Evolutionary conservation across 2,329 filamentous ascomycete genomes (phyloP), one percentile per base, ranked within the genome.

Genomic region (Sclerotinia sclerotiorum): DNA sequence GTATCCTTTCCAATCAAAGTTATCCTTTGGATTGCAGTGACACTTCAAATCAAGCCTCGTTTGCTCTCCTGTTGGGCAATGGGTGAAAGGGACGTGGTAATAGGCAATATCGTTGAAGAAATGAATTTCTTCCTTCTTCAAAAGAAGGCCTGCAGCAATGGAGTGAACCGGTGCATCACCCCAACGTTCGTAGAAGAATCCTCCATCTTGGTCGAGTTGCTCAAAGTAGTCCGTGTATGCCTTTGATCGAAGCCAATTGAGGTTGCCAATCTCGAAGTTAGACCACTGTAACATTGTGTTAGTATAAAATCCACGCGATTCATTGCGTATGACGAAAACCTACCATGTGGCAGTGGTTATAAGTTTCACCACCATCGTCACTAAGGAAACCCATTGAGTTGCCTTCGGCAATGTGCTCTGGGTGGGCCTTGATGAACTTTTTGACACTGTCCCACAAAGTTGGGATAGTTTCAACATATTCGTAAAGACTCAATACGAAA

Each of bases 21-120:
- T 99, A 70, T 98, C 92, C 77, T 90, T 89, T 10, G 95, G 94
- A 77, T 99, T 93, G 82, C 95, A 99, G 80, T 94, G 90, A 80
- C 95, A 99, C 79, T 92, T 94, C 73, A 94, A 87, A 73, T 97
- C 90, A 67, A 94, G 80, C 72, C 94, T 88, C 66, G 86, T 88
- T 81, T 97, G 86, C 81, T 98, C 93, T 67, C 90, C 91, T 0
- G 93, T 97, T 2, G 95, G 95, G 80, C 95, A 99, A 81, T 99
- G 95, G 5, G 94, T 98, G 79, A 99, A 99, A 29, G 95, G 95
- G 32, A 97, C 91, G 79, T 99, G 95, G 81, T 93, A 97, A 81
- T 99, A 99, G 69, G 92, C 94, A 76, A 99, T 99, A 77, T 99
- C 94, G 80, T 99, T 92, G 84, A 98, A 99, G 84, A 99, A 99